Evolutionary conservation across 129 eudicot species (phyloP), one percentile per base, ranked within the genome.

Genomic region (Chrysanthemum makinoi): DNA sequence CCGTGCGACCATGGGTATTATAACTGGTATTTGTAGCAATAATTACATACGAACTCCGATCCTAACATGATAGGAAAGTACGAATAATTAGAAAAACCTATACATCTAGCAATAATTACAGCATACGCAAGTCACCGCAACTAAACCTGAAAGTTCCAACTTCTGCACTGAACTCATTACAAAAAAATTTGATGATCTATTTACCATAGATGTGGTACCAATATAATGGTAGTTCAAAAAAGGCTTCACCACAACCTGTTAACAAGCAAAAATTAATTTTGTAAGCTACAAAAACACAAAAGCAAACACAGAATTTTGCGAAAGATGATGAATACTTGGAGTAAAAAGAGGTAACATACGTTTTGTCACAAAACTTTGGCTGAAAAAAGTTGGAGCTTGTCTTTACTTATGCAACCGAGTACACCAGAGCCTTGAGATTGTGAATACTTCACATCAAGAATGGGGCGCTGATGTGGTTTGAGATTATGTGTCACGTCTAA

Each of bases 391-490:
- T 63, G 68, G 20, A 62, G 68, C 20, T 30, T 62, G 68, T 62
- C 68, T 35, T 26, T n/a, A 62, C 68, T 62, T 62, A 62, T 62
- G 68, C 68, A 62, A 62, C 68, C 68, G 7, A 62, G 68, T 14
- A 62, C 49, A 62, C 68, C 35, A 9, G 50, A 35, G 50, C 68
- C 50, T 62, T 62, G 68, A 1, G 49, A 62, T 30, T 5, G 68
- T 9, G 68, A 62, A 28, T 62, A 62, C 26, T 39, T 63, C 51
- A 63, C 68, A 35, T 63, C 68, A n/a, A 63, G 26, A 33, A 35
- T n/a, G 51, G 50, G 68, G 33, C n/a, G 68, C 51, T 39, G 68
- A 39, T 63, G 68, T 63, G 68, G 50, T 10, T 63, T 63, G 22
- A 63, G 51, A 63, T 35, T 63, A 9, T 63, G 68, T 15, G 68